A percentile compares a stretch with the other conserved stretches of the same genome.
phyloP scores from a whole-genome alignment of 2,329 filamentous ascomycete genomes.

The Corynespora cassiicola region DNA sequence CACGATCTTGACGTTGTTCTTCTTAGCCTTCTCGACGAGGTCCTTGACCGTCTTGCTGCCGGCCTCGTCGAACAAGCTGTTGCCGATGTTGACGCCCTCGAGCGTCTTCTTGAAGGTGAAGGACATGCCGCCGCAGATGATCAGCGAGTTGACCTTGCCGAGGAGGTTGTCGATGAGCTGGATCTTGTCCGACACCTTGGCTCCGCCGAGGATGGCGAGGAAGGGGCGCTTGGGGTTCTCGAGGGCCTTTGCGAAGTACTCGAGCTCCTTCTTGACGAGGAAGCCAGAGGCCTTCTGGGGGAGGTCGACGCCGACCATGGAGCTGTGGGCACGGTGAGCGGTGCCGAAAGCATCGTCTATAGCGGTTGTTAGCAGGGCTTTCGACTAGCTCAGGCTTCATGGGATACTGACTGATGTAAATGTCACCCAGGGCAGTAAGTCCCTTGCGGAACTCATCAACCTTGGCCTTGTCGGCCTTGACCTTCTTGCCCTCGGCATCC shows the following conservation, averaged over 20 bases:
- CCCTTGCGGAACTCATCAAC: conserved; percentile 95
- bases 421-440: conserved; percentile 89
- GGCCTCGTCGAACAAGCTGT: conserved; percentile 90
- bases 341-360: conserved; percentile 97
- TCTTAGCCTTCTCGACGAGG: conserved; percentile 94
- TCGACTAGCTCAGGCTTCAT: conserved; percentile 17
- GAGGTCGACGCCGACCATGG: conserved; percentile 96
- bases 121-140: conserved; percentile 97
- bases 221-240: conserved; percentile 94
- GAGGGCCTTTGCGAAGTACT: conserved; percentile 98
- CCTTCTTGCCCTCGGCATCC: conserved; percentile 94
- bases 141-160: conserved; percentile 94
- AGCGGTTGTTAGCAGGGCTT: no score
- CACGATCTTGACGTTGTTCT: conserved; percentile 93
- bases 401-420: conserved; percentile 83
- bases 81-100: conserved; percentile 85
- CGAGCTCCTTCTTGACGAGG: conserved; percentile 99
- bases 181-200: conserved; percentile 99
- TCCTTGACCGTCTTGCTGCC: conserved; percentile 89
- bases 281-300: conserved; percentile 97
- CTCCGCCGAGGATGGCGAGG: conserved; percentile 96
- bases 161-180: conserved; percentile 99
- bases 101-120: conserved; percentile 99
- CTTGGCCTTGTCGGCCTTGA: conserved; percentile 93
- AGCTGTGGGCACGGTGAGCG: conserved; percentile 97